Evolutionary conservation across 2,329 filamentous ascomycete genomes (phyloP).

Genomic region (Neofusicoccum laricinum): DNA sequence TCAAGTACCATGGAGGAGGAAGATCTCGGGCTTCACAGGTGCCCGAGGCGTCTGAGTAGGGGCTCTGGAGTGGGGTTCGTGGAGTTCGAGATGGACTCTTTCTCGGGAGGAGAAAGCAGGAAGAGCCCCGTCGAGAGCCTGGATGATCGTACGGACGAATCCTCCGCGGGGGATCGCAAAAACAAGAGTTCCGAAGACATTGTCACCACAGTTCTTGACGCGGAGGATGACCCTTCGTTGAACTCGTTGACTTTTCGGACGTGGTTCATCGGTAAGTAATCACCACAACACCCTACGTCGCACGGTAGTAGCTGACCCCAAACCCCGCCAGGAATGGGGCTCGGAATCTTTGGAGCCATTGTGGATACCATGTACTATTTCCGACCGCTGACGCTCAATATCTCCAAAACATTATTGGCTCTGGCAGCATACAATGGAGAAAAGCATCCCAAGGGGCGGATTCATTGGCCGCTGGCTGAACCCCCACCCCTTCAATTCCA

Average conservation of each 20-base stretch:
- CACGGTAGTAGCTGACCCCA: background rate
- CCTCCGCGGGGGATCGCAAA: background rate
- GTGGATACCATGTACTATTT: slow-evolving; percentile 42
- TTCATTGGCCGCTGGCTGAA: slow-evolving; percentile 36
- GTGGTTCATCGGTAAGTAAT: slow-evolving; percentile 13
- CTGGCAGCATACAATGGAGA: slow-evolving; percentile 44
- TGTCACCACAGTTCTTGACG: background rate
- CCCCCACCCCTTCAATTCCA: slow-evolving; percentile 36
- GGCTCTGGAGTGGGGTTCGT: background rate
- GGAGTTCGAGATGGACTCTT: background rate
- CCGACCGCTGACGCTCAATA: slow-evolving; percentile 46
- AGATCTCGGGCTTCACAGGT: background rate
- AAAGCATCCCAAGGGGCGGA: slow-evolving; percentile 34
- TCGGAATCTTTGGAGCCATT: background rate
- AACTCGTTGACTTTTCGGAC: slow-evolving; percentile 1
- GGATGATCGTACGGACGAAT: background rate
- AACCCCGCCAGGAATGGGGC: background rate
- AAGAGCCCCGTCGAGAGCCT: background rate
- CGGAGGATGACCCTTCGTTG: background rate
- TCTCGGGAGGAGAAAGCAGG: background rate
- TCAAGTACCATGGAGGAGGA: background rate
- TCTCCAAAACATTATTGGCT: slow-evolving; percentile 45
- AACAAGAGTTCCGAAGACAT: background rate
- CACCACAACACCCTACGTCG: background rate
- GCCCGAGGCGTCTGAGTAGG: background rate